A percentile compares a stretch with the other conserved stretches of the same genome.
Evolutionary conservation across 768 basidiomycete species (phyloP).

Genomic region (Auricularia sp.): DNA sequence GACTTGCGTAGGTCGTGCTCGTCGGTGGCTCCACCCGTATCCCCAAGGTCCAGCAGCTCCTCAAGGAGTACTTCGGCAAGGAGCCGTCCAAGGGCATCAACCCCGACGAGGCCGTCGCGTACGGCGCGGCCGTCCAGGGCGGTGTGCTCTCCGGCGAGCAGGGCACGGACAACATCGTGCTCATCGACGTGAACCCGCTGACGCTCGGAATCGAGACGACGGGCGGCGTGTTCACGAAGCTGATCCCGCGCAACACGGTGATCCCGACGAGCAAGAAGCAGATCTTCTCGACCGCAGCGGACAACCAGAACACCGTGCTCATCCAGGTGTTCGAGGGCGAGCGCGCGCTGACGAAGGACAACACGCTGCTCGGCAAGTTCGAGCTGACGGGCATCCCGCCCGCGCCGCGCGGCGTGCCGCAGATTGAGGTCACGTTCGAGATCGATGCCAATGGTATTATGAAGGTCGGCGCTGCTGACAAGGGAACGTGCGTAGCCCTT

Average conservation of each 20-base stretch:
- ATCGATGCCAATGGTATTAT: slow-evolving; percentile 93
- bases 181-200: slow-evolving; percentile 93
- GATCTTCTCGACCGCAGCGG: slow-evolving; percentile 23
- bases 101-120: slow-evolving; percentile 98
- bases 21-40: slow-evolving; percentile 99
- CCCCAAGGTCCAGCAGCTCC: slow-evolving; percentile 96
- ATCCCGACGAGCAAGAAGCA: slow-evolving; percentile 97
- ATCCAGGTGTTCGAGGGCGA: slow-evolving; percentile 98
- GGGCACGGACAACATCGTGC: slow-evolving; percentile 79
- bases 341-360: slow-evolving; percentile 94
- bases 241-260: slow-evolving; percentile 95
- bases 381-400: slow-evolving; percentile 89
- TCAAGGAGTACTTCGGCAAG: slow-evolving; percentile 97
- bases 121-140: slow-evolving; percentile 97
- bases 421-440: slow-evolving; percentile 95
- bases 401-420: slow-evolving; percentile 91
- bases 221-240: slow-evolving; percentile 94
- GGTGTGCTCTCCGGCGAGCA: slow-evolving; percentile 95
- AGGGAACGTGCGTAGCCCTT: slow-evolving; percentile 64
- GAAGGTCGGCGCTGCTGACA: slow-evolving; percentile 86
- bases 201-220: slow-evolving; percentile 99
- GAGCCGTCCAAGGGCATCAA: slow-evolving; percentile 98
- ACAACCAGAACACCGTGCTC: slow-evolving; percentile 52
- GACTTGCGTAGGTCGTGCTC: slow-evolving; percentile 53
- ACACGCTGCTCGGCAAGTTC: slow-evolving; percentile 96